Conservation (phyloP, 345 rosid species). For the Heritiera littoralis region DNA sequence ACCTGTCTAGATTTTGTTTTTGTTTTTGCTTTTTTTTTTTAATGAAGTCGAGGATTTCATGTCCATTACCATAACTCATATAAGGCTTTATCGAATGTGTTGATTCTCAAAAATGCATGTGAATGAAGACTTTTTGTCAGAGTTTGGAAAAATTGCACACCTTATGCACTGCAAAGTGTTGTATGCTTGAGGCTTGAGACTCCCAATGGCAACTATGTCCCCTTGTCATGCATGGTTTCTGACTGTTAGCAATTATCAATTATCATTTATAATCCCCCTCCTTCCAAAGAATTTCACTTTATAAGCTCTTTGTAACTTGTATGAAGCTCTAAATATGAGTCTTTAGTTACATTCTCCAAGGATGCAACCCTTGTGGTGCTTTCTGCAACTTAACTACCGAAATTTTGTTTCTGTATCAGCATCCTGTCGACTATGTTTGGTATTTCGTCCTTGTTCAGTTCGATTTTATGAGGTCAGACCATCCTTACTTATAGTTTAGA, state of each 20-base stretch:
- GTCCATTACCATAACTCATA: background rate
- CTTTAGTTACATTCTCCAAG: background rate
- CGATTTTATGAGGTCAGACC: background rate
- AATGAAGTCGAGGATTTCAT: background rate
- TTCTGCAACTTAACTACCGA: slow-evolving; percentile 2
- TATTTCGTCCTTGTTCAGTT: slow-evolving; percentile 1
- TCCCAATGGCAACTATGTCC: background rate
- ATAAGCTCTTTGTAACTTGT: background rate
- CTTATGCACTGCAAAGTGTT: too few relatives aligned
- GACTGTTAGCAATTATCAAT: background rate
- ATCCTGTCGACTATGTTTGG: slow-evolving; percentile 7
- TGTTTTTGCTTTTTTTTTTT: background rate
- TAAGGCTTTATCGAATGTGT: background rate
- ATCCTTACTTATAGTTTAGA: background rate
- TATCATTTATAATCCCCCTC: too few relatives aligned
- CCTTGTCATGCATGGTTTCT: background rate
- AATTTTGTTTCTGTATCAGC: slow-evolving; percentile 13
- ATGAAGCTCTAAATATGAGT: background rate
- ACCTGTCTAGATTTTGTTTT: background rate
- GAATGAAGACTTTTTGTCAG: background rate
- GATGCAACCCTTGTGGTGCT: slow-evolving; percentile 10
- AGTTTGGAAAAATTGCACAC: background rate
- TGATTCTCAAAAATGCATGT: background rate
- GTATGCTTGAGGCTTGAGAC: background rate
- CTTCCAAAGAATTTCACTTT: background rate